A percentile compares a stretch with the other conserved stretches of the same genome.
Conservation (phyloP, 2,329 filamentous ascomycete species). For the Colletotrichum simmondsii region DNA sequence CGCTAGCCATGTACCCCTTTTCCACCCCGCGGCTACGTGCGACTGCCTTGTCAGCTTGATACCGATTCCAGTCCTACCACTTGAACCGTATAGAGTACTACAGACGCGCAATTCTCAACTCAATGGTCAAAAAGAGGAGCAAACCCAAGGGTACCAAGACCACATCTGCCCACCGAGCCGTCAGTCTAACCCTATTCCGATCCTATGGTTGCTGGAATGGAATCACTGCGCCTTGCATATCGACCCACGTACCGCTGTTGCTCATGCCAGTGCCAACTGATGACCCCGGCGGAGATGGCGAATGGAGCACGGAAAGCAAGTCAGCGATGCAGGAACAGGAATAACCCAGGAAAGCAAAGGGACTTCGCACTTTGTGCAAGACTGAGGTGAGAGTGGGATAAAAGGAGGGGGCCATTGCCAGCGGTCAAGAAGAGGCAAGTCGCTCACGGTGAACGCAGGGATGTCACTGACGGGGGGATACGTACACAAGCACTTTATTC, state of each 20-base stretch:
- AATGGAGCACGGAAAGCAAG: constrained; percentile 1
- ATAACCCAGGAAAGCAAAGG: background rate
- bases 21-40: constrained; percentile 18
- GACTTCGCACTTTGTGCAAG: constrained; percentile 12
- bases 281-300: constrained; percentile 1
- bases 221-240: constrained; percentile 22
- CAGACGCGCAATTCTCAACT: background rate
- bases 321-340: background rate
- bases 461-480: background rate
- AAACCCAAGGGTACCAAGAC: background rate
- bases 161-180: constrained; percentile 17
- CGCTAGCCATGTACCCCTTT: constrained; percentile 25
- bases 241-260: constrained; percentile 11
- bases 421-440: constrained; percentile 2
- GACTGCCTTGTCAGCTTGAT: background rate
- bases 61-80: background rate
- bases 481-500: constrained; percentile 17
- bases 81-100: constrained; percentile 2
- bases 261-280: constrained; percentile 17
- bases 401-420: constrained; percentile 13
- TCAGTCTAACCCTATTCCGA: constrained; percentile 3
- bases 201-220: constrained; percentile 20
- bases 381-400: constrained; percentile 5
- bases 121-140: constrained; percentile 1
- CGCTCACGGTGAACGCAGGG: constrained; percentile 5